Conservation (phyloP, 2,329 filamentous ascomycete species). For the Tolypocladium endophyticum region DNA sequence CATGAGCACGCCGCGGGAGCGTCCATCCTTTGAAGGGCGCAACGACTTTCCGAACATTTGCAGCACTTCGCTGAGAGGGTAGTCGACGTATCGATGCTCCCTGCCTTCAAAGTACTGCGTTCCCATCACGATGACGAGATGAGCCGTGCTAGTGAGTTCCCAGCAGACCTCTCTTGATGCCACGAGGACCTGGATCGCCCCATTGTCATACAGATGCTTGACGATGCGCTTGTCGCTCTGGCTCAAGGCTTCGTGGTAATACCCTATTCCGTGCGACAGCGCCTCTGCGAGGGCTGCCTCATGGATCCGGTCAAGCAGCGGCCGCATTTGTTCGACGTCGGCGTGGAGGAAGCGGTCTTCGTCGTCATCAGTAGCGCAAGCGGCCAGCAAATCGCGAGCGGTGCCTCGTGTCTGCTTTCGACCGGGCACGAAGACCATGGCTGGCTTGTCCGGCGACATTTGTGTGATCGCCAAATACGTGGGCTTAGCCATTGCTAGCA, state of each 20-base stretch:
- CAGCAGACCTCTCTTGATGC: conserved; percentile 82
- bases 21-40: conserved; percentile 65
- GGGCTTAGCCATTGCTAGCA: conserved; percentile 97
- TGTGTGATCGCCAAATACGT: conserved; percentile 83
- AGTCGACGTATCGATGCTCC: conserved; percentile 95
- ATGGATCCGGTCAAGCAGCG: conserved; percentile 71
- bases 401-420: conserved; percentile 87
- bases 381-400: conserved; percentile 77
- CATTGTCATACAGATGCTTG: conserved; percentile 79
- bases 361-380: conserved; percentile 78
- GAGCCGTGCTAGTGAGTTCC: conserved; percentile 81
- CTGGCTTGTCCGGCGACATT: conserved; percentile 78
- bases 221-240: conserved; percentile 87
- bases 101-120: conserved; percentile 96
- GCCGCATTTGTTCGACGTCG: conserved; percentile 68
- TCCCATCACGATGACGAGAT: conserved; percentile 92
- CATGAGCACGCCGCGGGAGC: conserved; percentile 90
- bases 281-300: conserved; percentile 83
- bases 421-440: conserved; percentile 84
- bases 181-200: conserved; percentile 76
- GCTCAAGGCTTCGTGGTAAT: conserved; percentile 91
- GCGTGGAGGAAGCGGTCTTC: conserved; percentile 91
- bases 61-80: conserved; percentile 83
- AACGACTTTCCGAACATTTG: conserved; percentile 98
- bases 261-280: conserved; percentile 86